Percentiles rank a stretch among this genome's conserved stretches.
Evolutionary conservation across 352 stramenopile species (phyloP).

Genomic region (Phytophthora hibernalis): DNA sequence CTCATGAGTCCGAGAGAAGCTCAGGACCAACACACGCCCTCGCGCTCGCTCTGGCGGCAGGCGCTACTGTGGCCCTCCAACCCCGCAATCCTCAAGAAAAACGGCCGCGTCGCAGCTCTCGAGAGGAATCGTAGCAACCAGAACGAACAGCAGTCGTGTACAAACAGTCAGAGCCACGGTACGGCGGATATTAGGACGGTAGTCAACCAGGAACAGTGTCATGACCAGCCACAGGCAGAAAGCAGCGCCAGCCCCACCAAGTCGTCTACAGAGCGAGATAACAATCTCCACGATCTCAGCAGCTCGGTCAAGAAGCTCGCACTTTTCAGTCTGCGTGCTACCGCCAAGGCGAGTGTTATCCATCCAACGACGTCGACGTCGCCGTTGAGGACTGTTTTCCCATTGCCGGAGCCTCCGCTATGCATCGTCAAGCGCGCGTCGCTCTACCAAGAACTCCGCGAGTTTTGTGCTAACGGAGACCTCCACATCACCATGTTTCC

Average conservation of each 20-base stretch:
- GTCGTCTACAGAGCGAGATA: slow-evolving; percentile 15
- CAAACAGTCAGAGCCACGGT: slow-evolving; percentile 15
- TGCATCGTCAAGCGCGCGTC: slow-evolving; percentile 47
- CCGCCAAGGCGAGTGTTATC: slow-evolving; percentile 15
- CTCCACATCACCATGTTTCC: slow-evolving; percentile 69
- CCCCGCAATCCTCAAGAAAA: slow-evolving; percentile 44
- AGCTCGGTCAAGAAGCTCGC: slow-evolving; percentile 38
- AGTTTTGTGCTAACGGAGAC: slow-evolving; percentile 58
- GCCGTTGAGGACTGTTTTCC: slow-evolving; percentile 14
- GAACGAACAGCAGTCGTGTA: slow-evolving; percentile 22
- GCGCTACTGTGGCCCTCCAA: slow-evolving; percentile 43
- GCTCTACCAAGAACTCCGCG: slow-evolving; percentile 65
- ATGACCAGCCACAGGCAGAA: slow-evolving; percentile 24
- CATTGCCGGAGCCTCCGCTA: slow-evolving; percentile 15
- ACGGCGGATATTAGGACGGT: neutral
- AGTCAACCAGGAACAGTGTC: slow-evolving; percentile 12
- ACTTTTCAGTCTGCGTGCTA: slow-evolving; percentile 24
- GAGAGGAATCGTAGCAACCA: slow-evolving; percentile 37
- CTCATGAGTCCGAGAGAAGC: slow-evolving; percentile 25
- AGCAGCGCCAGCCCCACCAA: slow-evolving; percentile 22
- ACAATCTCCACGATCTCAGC: slow-evolving; percentile 43
- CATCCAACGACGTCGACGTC: slow-evolving; percentile 14
- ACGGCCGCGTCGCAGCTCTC: slow-evolving; percentile 26
- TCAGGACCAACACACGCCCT: slow-evolving; percentile 18
- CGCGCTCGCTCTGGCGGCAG: slow-evolving; percentile 46